These are phyloP conservation scores for Tolypocladium ophioglossoides DNA, from an alignment of 2,329 filamentous ascomycete genomes.

Conservation along the genomic window DNA sequence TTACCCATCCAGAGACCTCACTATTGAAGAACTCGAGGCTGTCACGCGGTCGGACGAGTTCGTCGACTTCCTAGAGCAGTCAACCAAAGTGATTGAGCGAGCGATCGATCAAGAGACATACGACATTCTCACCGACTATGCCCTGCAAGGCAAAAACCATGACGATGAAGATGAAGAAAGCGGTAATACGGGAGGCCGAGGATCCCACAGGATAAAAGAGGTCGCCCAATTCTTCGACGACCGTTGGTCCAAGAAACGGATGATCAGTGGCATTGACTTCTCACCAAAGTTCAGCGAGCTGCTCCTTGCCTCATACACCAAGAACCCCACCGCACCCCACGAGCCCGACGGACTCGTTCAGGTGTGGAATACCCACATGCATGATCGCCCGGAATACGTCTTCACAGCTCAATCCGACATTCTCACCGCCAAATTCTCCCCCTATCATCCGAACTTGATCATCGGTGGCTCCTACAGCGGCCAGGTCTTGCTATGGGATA, in stretches of 20 bases:
- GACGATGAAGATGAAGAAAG: constrained; percentile 75
- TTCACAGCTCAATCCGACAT: constrained; percentile 96
- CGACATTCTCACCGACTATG: constrained; percentile 92
- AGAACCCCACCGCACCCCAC: constrained; percentile 89
- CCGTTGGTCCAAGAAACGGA: constrained; percentile 92
- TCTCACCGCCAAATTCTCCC: constrained; percentile 93
- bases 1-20: constrained; percentile 73
- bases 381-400: constrained; percentile 88
- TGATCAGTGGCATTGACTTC: constrained; percentile 93
- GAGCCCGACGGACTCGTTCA: constrained; percentile 90
- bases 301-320: constrained; percentile 89
- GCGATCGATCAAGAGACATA: constrained; percentile 86
- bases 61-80: constrained; percentile 87
- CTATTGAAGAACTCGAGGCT: constrained; percentile 75
- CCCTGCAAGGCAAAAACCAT: constrained; percentile 62
- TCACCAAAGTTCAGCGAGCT: constrained; percentile 93
- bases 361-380: constrained; percentile 94
- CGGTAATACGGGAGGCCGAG: constrained; percentile 59
- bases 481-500: constrained; percentile 96
- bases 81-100: constrained; percentile 93
- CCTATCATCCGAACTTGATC: constrained; percentile 93
- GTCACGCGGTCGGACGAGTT: constrained; percentile 91
- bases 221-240: constrained; percentile 90
- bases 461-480: constrained; percentile 94
- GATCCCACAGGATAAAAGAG: constrained; percentile 70